Conservation (phyloP, 2,329 filamentous ascomycete species). For the Scleromitrula shiraiana region DNA sequence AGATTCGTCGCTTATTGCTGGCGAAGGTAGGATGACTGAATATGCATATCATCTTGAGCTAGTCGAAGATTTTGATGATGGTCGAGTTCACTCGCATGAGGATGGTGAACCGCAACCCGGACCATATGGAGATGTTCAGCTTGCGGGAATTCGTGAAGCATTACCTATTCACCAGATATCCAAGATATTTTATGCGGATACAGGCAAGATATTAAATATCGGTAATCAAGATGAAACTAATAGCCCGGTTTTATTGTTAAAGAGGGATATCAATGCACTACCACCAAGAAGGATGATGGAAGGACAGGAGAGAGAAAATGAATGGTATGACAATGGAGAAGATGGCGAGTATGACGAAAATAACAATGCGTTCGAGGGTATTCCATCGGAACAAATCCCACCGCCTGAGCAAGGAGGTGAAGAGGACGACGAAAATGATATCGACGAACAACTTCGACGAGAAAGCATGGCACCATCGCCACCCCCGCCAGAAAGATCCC, state of each 20-base stretch:
- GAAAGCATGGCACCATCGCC: constrained; percentile 22
- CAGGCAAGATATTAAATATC: constrained; percentile 66
- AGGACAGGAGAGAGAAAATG: constrained; percentile 19
- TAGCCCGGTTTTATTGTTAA: constrained; percentile 59
- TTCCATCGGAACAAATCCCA: constrained; percentile 7
- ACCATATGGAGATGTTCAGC: constrained; percentile 50
- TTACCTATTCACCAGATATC: constrained; percentile 65
- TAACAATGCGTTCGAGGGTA: too few species aligned
- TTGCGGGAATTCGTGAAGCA: constrained; percentile 58
- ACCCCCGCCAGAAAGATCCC: constrained; percentile 6
- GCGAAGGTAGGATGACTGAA: constrained; percentile 35
- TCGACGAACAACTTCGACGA: constrained; percentile 25
- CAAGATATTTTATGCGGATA: constrained; percentile 72
- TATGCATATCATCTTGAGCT: constrained; percentile 63
- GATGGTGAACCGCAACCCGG: constrained; percentile 45
- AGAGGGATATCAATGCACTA: constrained; percentile 57
- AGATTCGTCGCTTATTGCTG: constrained; percentile 17
- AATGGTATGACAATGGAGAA: constrained; percentile 17
- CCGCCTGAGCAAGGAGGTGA: constrained; percentile 24
- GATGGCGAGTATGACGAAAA: too few species aligned
- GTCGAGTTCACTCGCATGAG: constrained; percentile 58
- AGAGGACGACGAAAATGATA: constrained; percentile 29
- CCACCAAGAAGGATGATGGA: constrained; percentile 61
- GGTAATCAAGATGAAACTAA: constrained; percentile 57
- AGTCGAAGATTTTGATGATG: constrained; percentile 64